These are phyloP conservation scores for Pulveroboletus sp. DNA, from an alignment of 768 basidiomycete species.

Conservation along the genomic window DNA sequence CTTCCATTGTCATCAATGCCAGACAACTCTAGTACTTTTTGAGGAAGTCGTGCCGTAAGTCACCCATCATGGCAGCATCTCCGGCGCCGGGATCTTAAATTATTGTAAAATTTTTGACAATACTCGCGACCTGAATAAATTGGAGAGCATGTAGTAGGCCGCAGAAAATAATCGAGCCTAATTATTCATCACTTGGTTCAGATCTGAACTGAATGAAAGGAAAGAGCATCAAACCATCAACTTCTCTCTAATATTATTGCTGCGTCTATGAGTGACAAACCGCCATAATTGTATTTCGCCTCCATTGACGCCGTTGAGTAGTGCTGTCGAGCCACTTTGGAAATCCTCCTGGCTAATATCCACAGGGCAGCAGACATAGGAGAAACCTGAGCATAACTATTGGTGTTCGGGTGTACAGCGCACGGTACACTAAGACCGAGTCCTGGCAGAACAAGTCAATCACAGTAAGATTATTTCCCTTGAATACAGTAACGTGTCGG, in stretches of 20 bases:
- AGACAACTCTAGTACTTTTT: not conserved
- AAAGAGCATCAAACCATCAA: not conserved
- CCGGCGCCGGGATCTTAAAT: not conserved
- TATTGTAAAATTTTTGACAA: too few relatives aligned
- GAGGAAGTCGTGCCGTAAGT: conserved; percentile 7
- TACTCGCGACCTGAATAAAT: too few relatives aligned
- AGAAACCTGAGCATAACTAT: too few relatives aligned
- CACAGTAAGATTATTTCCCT: not conserved
- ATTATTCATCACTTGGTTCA: not conserved
- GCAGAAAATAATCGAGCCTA: not conserved
- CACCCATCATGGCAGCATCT: not conserved
- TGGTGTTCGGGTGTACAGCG: not conserved
- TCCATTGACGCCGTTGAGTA: not conserved
- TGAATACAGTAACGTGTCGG: not conserved
- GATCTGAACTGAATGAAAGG: too few relatives aligned
- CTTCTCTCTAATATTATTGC: not conserved
- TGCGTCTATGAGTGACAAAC: conserved; percentile 1
- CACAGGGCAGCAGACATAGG: too few relatives aligned
- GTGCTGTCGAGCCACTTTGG: not conserved
- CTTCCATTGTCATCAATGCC: conserved; percentile 15
- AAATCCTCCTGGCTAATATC: not conserved
- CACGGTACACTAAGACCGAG: not conserved
- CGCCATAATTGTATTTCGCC: not conserved
- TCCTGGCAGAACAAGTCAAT: too few relatives aligned
- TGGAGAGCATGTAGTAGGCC: too few relatives aligned